phyloP scores from a whole-genome alignment of 2,329 filamentous ascomycete species.

The Talaromyces sp. region DNA sequence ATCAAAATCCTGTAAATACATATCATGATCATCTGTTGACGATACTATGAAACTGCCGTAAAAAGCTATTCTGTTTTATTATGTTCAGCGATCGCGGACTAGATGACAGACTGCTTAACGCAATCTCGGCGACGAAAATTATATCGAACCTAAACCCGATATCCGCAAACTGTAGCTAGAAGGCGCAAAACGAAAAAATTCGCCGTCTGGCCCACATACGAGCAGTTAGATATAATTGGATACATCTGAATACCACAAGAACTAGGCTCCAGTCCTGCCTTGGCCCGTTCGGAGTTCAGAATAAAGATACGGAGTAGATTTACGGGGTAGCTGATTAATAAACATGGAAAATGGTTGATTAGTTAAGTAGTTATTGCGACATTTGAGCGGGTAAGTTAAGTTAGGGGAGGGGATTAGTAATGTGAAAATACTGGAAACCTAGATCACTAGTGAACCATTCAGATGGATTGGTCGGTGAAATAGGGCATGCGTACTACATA shows the following conservation, averaged over 20 bases:
- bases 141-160: too few relatives aligned
- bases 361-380: neutral
- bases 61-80: too few relatives aligned
- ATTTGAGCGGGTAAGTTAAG: neutral
- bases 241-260: neutral
- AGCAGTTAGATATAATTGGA: neutral
- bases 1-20: neutral
- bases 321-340: neutral
- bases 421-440: neutral
- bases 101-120: too few relatives aligned
- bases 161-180: neutral
- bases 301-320: neutral
- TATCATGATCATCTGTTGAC: too few relatives aligned
- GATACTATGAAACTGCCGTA: neutral
- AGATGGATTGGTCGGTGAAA: too few relatives aligned
- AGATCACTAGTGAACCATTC: too few relatives aligned
- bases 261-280: neutral
- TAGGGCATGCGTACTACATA: neutral
- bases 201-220: neutral
- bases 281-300: neutral
- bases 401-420: neutral
- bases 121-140: too few relatives aligned
- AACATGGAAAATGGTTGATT: neutral
- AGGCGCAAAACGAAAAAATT: neutral
- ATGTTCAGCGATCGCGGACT: too few relatives aligned